Conservation (phyloP, 78 protist species). For the Dictyostelium capitatum region DNA sequence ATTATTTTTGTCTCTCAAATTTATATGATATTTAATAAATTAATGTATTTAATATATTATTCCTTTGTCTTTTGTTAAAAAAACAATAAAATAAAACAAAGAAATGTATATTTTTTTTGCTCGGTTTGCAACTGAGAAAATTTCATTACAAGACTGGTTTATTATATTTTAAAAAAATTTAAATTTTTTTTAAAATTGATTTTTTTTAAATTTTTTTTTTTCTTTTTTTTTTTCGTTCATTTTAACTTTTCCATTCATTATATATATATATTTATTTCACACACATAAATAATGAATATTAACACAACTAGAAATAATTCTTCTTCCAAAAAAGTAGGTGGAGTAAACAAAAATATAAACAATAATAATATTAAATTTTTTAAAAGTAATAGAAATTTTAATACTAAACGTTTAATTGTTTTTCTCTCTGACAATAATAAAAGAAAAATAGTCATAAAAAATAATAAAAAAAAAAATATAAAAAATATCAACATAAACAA, state of each 20-base stretch:
- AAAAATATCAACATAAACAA: not conserved
- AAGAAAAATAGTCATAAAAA: conserved; percentile 21
- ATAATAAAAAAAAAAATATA: not conserved
- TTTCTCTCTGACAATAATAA: not conserved
- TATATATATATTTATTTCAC: too few relatives aligned
- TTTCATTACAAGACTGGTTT: not conserved
- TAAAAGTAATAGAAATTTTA: not conserved
- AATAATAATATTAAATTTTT: not conserved
- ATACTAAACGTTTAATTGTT: conserved; percentile 21
- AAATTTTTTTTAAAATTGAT: not conserved
- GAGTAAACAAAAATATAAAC: not conserved
- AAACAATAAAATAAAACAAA: not conserved
- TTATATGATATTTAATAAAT: too few relatives aligned
- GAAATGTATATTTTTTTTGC: not conserved
- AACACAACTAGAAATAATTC: conserved; percentile 12
- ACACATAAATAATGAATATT: conserved; percentile 8
- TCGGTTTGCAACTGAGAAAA: too few relatives aligned
- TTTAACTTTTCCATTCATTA: not conserved
- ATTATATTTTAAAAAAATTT: not conserved
- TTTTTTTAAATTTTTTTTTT: not conserved
- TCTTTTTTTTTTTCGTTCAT: not conserved
- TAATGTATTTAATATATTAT: too few relatives aligned
- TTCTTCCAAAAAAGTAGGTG: conserved; percentile 32
- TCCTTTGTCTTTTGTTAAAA: too few relatives aligned
- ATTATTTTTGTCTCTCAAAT: too few relatives aligned